Base-by-base conservation (phyloP, 2,329 filamentous ascomycete genomes). In the Talaromyces piceae region DNA sequence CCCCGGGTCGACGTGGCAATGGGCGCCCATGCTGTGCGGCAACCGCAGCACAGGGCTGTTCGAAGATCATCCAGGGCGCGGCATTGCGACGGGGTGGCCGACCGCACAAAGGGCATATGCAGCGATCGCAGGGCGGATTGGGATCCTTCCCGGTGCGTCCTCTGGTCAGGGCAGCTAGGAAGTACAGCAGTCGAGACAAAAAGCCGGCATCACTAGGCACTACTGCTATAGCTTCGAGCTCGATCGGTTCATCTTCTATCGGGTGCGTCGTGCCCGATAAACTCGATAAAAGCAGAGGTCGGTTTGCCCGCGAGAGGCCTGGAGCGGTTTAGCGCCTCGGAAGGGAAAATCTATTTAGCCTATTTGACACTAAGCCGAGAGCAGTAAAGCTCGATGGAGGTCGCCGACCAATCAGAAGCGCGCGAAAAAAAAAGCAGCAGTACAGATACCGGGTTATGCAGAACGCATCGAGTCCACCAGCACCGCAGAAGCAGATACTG, bases 61-160 rank as follows among this genome's bases (percentile, higher is more conserved):
- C 41, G 18, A n/a, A 13, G 31, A 26, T 53, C 51, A 53, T 41
- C 47, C 41, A 53, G 45, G 41, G 46, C 51, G 25, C 37, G 41
- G 47, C 51, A 52, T 52, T 52, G 51, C 41, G 45, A 49, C 30
- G 46, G 39, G 41, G 22, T n/a, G 8, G 22, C 18, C 16, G 16
- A 41, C 30, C 33, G 51, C 41, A n/a, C 46, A 49, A 41, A 49
- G 30, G 26, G 51, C 51, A 53, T 53, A 49, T 31, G 45, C 16
- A 37, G 33, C 33, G 33, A 37, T 13, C 16, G 33, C 6, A 9
- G 25, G 13, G 7, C 18, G 28, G 7, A 30, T 13, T 7, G 28
- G 7, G 28, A 30, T 30, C 13, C n/a, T n/a, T 43, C 22, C 11
- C 11, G 4, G 23, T 25, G 20, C 5, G 20, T 43, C 20, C 16